Evolutionary conservation across 768 basidiomycete species (phyloP), one percentile per base, ranked within the genome.

Genomic region (Mycena epipterygia): DNA sequence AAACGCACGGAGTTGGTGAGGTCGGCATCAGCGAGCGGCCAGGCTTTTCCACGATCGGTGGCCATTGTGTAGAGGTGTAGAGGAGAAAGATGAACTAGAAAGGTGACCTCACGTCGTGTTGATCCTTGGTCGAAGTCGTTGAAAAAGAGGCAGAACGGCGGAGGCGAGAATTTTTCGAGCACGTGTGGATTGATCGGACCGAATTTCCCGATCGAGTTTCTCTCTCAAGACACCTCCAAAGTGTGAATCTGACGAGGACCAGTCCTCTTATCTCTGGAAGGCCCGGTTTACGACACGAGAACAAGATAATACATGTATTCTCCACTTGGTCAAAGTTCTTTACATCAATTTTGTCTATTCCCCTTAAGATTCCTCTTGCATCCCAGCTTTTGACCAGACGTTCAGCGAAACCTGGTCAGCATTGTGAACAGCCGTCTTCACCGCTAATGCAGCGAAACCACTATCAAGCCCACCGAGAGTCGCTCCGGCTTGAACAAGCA

Each of bases 91-190:
- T 56, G 25, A 39, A 27, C 3, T 56, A 35, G 25, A 35, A 16
- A 74, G 75, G 74, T 84, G 93, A 95, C 93, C 93, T 94, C 93
- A 95, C 93, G 88, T 82, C 76, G 82, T 81, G 84, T 81, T 85
- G 93, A 95, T 95, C 93, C 93, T 94, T 93, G 93, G 93, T 94
- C 93, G 77, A 64, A n/a, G n/a, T n/a, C n/a, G 71, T 67, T 67
- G 55, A 44, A 64, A 71, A 56, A 65, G 49, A 55, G 14, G 12
- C 21, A n/a, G 37, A 29, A 52, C 16, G n/a, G 25, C 32, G 17
- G 49, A 33, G n/a, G 25, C 32, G 17, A 57, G 27, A 27, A 29
- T 51, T 48, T 39, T 23, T 30, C 13, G 9, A 17, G 37, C 55
- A 35, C 55, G 55, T 56, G 55, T 25, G 23, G 53, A 25, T 17